A percentile compares a stretch with the other conserved stretches of the same genome.
Conservation (phyloP, 768 basidiomycete genomes). For the Russula brevipes region DNA sequence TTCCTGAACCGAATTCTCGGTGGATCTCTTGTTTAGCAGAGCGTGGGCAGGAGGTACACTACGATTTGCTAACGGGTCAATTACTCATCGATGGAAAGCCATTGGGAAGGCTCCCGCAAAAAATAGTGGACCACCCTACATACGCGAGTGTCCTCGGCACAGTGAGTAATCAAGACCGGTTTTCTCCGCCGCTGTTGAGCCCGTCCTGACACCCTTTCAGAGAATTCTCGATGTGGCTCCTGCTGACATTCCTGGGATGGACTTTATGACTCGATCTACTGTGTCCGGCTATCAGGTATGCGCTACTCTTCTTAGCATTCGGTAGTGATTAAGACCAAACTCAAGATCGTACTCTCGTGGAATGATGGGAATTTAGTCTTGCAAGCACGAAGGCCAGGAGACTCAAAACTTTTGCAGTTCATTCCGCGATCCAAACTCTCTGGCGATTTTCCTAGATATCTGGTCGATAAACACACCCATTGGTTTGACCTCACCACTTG, state of each 20-base stretch:
- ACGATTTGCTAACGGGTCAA: constrained; percentile 40
- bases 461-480: constrained; percentile 33
- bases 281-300: constrained; percentile 11
- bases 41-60: constrained; percentile 27
- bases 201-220: neutral
- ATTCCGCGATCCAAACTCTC: constrained; percentile 32
- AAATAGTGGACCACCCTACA: constrained; percentile 32
- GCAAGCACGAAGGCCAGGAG: neutral
- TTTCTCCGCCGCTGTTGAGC: neutral
- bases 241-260: constrained; percentile 8
- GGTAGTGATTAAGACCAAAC: neutral
- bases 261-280: constrained; percentile 6
- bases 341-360: constrained; percentile 4
- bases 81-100: constrained; percentile 42
- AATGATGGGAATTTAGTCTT: neutral
- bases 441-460: constrained; percentile 32
- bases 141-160: constrained; percentile 37
- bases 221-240: constrained; percentile 11
- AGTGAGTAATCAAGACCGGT: constrained; percentile 17
- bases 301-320: neutral
- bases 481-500: constrained; percentile 32
- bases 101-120: constrained; percentile 36
- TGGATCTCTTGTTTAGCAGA: neutral
- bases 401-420: constrained; percentile 27
- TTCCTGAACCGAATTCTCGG: constrained; percentile 6